Percentiles rank a stretch among this genome's conserved stretches.
phyloP scores from a whole-genome alignment of 2,329 filamentous ascomycete genomes.

The Periconia sp. region DNA sequence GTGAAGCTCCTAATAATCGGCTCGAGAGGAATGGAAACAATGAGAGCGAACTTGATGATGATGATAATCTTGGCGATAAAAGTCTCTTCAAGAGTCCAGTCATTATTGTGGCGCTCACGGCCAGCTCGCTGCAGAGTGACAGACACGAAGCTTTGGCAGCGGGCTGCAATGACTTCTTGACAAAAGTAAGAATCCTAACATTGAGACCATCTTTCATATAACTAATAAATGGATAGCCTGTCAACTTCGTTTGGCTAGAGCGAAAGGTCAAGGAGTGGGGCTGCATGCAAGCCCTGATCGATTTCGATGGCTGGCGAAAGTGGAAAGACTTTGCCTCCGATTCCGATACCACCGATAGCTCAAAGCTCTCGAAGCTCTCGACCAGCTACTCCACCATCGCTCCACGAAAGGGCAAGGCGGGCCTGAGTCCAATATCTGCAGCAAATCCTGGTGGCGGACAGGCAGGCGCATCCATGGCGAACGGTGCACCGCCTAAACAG shows the following conservation, averaged over 20 bases:
- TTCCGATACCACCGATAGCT: slow-evolving; percentile 44
- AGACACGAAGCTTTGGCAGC: slow-evolving; percentile 92
- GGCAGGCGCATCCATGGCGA: slow-evolving; percentile 21
- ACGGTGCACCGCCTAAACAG: slow-evolving; percentile 27
- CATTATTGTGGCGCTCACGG: slow-evolving; percentile 96
- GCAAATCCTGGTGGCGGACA: slow-evolving; percentile 16
- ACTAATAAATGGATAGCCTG: slow-evolving; percentile 66
- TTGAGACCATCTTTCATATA: background rate
- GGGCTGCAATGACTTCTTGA: slow-evolving; percentile 97
- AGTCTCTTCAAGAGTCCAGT: slow-evolving; percentile 90
- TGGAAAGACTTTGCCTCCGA: slow-evolving; percentile 80
- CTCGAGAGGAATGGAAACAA: slow-evolving; percentile 46
- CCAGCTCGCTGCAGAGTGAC: slow-evolving; percentile 92
- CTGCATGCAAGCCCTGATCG: slow-evolving; percentile 98
- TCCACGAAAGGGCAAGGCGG: slow-evolving; percentile 24
- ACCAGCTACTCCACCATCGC: slow-evolving; percentile 40
- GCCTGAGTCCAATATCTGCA: slow-evolving; percentile 21
- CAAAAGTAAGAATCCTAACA: slow-evolving; percentile 71
- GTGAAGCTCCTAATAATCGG: slow-evolving; percentile 44
- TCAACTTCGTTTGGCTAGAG: slow-evolving; percentile 97
- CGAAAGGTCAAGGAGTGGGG: slow-evolving; percentile 99
- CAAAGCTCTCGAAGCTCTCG: slow-evolving; percentile 41
- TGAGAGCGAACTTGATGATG: slow-evolving; percentile 55
- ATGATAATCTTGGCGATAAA: slow-evolving; percentile 71
- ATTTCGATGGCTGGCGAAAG: slow-evolving; percentile 96